phyloP scores from a whole-genome alignment of 257 asterid species.

The Fraxinus quadrangulata region DNA sequence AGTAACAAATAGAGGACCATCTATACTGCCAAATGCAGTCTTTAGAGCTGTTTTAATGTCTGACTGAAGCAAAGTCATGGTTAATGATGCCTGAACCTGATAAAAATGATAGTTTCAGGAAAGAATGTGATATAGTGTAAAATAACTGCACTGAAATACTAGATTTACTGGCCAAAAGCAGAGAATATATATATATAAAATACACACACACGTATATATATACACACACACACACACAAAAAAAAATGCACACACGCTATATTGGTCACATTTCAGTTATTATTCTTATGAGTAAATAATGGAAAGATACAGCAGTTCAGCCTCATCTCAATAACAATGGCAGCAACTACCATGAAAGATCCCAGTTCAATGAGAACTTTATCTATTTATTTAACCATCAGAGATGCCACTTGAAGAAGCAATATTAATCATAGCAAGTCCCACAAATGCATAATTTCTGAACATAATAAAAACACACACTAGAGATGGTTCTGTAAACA shows the following conservation, averaged over 20 bases:
- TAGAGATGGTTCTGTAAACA: conserved; percentile 16
- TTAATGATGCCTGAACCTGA: conserved; percentile 92
- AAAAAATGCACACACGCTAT: neutral
- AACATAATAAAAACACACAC: conserved; percentile 11
- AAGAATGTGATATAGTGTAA: conserved; percentile 22
- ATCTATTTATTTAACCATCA: conserved; percentile 20
- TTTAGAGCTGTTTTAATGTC: conserved; percentile 89
- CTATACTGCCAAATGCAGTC: conserved; percentile 88
- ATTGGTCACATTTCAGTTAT: neutral
- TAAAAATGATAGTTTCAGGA: conserved; percentile 24
- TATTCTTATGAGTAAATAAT: neutral
- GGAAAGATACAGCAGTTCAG: conserved; percentile 1
- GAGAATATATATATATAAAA: neutral
- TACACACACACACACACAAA: neutral
- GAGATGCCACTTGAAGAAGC: conserved; percentile 5
- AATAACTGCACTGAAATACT: conserved; percentile 15
- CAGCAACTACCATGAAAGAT: conserved; percentile 15
- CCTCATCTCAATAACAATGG: conserved; percentile 9
- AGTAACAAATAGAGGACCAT: conserved; percentile 86
- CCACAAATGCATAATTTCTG: conserved; percentile 11
- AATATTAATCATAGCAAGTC: neutral
- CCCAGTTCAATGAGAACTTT: conserved; percentile 7
- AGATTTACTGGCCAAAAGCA: conserved; percentile 4
- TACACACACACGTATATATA: neutral
- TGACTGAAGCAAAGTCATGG: conserved; percentile 86